Percentiles rank a stretch among this genome's conserved stretches.
Conservation (phyloP, 1,284 basidiomycete genomes). For the Marasmius tenuissimus region DNA sequence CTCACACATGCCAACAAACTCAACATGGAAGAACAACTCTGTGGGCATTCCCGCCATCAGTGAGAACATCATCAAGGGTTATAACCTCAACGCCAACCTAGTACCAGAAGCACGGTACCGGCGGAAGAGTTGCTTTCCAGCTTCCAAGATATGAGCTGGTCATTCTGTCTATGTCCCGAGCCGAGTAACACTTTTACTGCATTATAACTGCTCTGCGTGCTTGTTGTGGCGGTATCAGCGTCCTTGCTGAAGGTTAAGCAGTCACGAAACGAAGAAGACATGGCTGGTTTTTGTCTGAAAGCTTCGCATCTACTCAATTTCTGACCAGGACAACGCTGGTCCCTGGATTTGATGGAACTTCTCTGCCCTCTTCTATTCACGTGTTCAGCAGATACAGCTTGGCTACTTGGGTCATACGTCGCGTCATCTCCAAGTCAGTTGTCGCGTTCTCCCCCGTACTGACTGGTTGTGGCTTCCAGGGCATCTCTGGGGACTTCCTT, state of each 20-base stretch:
- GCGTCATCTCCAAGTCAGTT: neutral
- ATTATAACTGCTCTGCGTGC: conserved; percentile 4
- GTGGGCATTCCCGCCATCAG: neutral
- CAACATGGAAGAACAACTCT: neutral
- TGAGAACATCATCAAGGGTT: conserved; percentile 6
- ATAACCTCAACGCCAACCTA: conserved; percentile 4
- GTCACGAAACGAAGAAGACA: neutral
- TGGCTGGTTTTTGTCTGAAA: conserved; percentile 2
- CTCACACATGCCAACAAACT: conserved; percentile 1
- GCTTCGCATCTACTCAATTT: conserved; percentile 3
- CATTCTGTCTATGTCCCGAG: conserved; percentile 1
- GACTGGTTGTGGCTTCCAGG: no score
- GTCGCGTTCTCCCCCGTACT: neutral
- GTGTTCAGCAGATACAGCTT: neutral
- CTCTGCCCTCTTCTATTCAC: neutral
- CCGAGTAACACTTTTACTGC: conserved; percentile 1
- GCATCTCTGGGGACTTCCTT: no score
- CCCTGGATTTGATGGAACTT: neutral
- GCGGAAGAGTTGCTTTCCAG: neutral
- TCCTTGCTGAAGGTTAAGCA: conserved; percentile 5
- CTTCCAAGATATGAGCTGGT: neutral
- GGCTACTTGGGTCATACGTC: neutral
- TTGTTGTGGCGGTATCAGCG: conserved; percentile 5
- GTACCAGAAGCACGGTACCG: neutral
- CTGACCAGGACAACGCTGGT: no score